Evolutionary conservation across 768 basidiomycete genomes (phyloP).

Genomic region (Boletus vinaceobasis): DNA sequence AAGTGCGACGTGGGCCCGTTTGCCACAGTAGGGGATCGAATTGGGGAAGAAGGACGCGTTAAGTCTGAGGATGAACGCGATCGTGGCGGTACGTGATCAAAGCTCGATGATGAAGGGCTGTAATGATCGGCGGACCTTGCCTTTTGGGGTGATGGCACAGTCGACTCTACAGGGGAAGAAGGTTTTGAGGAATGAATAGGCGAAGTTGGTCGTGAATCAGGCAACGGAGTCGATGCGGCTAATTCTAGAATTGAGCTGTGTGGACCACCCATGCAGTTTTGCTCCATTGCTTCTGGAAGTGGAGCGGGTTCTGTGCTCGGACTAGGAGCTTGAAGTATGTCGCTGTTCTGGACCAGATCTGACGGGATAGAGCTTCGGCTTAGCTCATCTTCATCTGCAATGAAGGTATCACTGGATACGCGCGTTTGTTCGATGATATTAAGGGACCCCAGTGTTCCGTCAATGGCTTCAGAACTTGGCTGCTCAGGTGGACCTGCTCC

Average conservation of each 20-base stretch:
- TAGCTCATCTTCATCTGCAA: not conserved
- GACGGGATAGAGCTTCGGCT: not conserved
- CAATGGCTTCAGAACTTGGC: not conserved
- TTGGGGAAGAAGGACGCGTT: not conserved
- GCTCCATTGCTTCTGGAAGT: not conserved
- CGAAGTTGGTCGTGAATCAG: conserved; percentile 19
- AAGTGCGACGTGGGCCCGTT: conserved; percentile 1
- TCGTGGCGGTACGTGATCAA: not conserved
- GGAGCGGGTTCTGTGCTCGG: not conserved
- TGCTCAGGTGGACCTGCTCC: not conserved
- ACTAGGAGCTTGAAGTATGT: not conserved
- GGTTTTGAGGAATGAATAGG: not conserved
- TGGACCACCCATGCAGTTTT: not conserved
- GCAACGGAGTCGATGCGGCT: conserved; percentile 16
- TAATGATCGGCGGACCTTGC: not conserved
- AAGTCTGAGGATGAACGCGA: conserved; percentile 6
- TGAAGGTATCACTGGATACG: not conserved
- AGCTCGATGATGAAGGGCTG: not conserved
- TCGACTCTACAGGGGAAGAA: not conserved
- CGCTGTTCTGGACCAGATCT: not conserved
- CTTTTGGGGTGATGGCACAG: not conserved
- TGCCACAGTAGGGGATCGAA: not conserved
- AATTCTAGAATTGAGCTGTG: conserved; percentile 4
- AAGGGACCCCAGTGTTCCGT: not conserved
- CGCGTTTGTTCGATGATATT: not conserved